Evolutionary conservation across 768 basidiomycete species (phyloP).

Genomic region (Pleurotus cornucopiae): DNA sequence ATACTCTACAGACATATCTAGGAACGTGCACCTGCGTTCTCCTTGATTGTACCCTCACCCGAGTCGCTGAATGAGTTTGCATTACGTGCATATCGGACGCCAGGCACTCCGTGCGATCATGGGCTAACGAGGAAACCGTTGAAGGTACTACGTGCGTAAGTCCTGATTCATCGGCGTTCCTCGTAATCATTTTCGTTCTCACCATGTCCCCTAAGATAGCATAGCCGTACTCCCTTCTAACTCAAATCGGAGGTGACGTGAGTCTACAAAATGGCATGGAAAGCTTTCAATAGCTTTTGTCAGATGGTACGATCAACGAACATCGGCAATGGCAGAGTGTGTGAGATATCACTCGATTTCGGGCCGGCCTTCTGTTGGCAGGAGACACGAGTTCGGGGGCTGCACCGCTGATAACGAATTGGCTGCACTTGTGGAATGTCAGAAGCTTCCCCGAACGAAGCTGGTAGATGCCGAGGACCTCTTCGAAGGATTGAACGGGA

Average conservation of each 20-base stretch:
- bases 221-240: slow-evolving; percentile 1
- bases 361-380: background rate
- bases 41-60: background rate
- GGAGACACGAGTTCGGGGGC: background rate
- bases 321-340: background rate
- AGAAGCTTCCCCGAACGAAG: too few species aligned
- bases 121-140: background rate
- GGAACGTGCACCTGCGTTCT: background rate
- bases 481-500: too few species aligned
- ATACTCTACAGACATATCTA: background rate
- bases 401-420: background rate
- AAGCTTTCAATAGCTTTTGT: background rate
- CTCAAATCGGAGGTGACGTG: slow-evolving; percentile 6
- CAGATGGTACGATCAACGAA: background rate
- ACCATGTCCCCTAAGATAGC: background rate
- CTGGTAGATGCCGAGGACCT: too few species aligned
- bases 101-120: background rate
- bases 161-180: background rate
- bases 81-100: background rate
- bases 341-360: background rate
- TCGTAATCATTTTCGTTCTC: background rate
- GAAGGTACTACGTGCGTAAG: background rate
- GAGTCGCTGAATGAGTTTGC: background rate
- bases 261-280: background rate
- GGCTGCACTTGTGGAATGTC: background rate